Conservation (phyloP, 2,329 filamentous ascomycete genomes). For the Leptodontidium sp. region DNA sequence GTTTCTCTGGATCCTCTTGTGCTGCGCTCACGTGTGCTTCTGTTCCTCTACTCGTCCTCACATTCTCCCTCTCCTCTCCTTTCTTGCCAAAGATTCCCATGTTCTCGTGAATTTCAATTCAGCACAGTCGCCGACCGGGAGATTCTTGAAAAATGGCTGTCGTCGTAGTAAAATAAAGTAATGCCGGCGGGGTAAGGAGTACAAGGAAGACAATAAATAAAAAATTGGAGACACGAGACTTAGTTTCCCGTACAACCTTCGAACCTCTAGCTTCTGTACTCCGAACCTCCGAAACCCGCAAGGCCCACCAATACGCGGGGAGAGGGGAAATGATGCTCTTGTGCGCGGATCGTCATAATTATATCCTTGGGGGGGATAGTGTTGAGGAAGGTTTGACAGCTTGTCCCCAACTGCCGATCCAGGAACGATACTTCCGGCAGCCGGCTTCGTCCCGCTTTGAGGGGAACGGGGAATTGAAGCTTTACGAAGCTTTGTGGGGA, state of each 20-base stretch:
- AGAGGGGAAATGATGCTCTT: neutral
- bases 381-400: slow-evolving; percentile 36
- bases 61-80: neutral
- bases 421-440: too few species aligned
- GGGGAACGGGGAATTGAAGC: too few species aligned
- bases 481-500: too few species aligned
- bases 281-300: too few species aligned
- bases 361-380: neutral
- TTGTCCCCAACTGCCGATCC: too few species aligned
- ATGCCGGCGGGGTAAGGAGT: neutral
- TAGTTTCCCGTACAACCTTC: neutral
- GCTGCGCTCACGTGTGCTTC: neutral
- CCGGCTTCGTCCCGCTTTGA: too few species aligned
- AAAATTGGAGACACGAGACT: neutral
- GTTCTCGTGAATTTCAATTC: neutral
- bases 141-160: neutral
- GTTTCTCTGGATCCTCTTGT: slow-evolving; percentile 19
- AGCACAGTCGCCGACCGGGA: neutral
- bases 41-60: neutral
- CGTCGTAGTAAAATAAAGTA: too few species aligned
- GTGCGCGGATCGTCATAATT: neutral
- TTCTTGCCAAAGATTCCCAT: slow-evolving; percentile 12
- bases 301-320: too few species aligned
- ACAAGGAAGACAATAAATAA: neutral
- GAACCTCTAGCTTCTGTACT: neutral